Evolutionary conservation across 768 basidiomycete species (phyloP).

Genomic region (Cystobasidium ongulense): DNA sequence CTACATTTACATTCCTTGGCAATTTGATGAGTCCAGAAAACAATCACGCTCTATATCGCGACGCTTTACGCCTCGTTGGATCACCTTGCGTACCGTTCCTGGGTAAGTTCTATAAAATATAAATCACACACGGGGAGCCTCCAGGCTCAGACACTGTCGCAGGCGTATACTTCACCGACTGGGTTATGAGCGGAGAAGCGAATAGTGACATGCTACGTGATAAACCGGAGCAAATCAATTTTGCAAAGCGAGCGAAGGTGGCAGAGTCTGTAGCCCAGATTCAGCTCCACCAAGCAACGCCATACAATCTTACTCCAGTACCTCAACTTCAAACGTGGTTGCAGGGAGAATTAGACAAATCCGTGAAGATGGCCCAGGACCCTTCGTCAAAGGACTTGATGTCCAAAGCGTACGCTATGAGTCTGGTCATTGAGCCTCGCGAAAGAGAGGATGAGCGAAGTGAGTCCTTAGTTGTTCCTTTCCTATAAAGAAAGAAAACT

Average conservation of each 20-base stretch:
- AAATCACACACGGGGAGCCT: not conserved
- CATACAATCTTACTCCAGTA: slow-evolving; percentile 73
- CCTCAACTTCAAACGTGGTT: slow-evolving; percentile 64
- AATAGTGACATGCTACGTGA: slow-evolving; percentile 66
- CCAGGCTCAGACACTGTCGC: not conserved
- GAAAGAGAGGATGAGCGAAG: slow-evolving; percentile 30
- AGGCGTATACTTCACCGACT: slow-evolving; percentile 92
- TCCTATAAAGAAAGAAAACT: not conserved
- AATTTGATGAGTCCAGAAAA: slow-evolving; percentile 84
- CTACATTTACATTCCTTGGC: slow-evolving; percentile 69
- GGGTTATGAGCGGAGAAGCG: slow-evolving; percentile 98
- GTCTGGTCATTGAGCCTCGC: slow-evolving; percentile 23
- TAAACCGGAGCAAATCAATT: slow-evolving; percentile 66
- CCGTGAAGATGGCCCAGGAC: not conserved
- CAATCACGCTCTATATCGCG: slow-evolving; percentile 87
- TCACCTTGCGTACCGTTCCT: slow-evolving; percentile 96
- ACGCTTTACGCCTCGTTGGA: slow-evolving; percentile 67
- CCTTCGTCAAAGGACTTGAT: slow-evolving; percentile 24
- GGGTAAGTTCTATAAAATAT: slow-evolving; percentile 52
- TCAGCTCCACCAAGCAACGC: slow-evolving; percentile 84
- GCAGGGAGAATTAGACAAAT: slow-evolving; percentile 61
- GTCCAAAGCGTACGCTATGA: slow-evolving; percentile 3
- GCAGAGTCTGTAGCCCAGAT: slow-evolving; percentile 97
- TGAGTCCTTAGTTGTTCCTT: slow-evolving; percentile 3
- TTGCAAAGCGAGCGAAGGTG: slow-evolving; percentile 86